Conservation (phyloP, 306 rosid genomes). For the Luffa acutangula region DNA sequence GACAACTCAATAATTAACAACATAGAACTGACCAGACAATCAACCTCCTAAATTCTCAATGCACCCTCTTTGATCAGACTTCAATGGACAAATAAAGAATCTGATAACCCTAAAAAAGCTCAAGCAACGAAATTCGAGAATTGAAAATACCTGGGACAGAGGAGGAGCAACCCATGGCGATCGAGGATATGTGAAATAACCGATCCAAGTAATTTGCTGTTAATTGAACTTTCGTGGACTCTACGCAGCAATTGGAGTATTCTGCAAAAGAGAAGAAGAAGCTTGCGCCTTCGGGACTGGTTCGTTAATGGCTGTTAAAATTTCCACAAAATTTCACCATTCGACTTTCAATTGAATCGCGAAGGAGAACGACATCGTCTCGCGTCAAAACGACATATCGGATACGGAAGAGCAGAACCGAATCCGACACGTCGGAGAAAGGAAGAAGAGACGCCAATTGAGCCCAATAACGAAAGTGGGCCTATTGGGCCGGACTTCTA, state of each 20-base stretch:
- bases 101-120: background rate
- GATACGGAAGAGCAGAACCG: background rate
- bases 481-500: background rate
- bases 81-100: background rate
- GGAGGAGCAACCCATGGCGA: slow-evolving; percentile 66
- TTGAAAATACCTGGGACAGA: slow-evolving; percentile 53
- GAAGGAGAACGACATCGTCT: background rate
- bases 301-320: slow-evolving; percentile 8
- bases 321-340: background rate
- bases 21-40: background rate
- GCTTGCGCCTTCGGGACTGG: background rate
- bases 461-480: background rate
- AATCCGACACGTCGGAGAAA: background rate
- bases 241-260: background rate
- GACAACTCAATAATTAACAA: background rate
- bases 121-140: background rate
- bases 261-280: background rate
- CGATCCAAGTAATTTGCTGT: background rate
- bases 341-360: background rate
- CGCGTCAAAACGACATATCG: background rate
- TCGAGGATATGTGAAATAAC: background rate
- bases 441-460: background rate
- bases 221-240: background rate
- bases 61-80: background rate
- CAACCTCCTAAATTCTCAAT: background rate